Percentiles rank a stretch among this genome's conserved stretches.
Evolutionary conservation across 371 early-diverging fungal species (phyloP).

Genomic region (Zancudomyces culisetae): DNA sequence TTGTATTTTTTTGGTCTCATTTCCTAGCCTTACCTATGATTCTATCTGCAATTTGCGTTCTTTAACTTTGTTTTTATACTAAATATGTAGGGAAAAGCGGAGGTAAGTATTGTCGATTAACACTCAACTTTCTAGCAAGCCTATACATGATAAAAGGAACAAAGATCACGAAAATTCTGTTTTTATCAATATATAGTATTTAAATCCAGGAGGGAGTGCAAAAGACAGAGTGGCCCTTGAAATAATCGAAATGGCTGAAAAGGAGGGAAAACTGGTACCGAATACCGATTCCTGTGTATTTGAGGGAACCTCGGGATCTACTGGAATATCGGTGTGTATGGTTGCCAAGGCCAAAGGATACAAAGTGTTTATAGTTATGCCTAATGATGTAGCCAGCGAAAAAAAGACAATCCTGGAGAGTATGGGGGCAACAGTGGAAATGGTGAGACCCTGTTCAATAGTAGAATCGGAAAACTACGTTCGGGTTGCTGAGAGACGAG

Average conservation of each 20-base stretch:
- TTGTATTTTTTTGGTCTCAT: background rate
- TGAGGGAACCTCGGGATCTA: conserved; percentile 94
- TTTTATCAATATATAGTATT: conserved; percentile 37
- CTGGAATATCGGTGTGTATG: conserved; percentile 80
- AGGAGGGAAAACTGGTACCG: conserved; percentile 68
- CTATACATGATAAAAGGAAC: background rate
- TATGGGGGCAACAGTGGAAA: conserved; percentile 78
- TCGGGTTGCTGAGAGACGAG: conserved; percentile 60
- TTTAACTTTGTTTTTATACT: conserved; percentile 2
- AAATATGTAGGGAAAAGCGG: conserved; percentile 15
- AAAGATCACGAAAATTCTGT: background rate
- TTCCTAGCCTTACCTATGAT: too few relatives aligned
- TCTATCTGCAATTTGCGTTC: background rate
- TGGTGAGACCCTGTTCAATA: conserved; percentile 77
- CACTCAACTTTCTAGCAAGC: background rate
- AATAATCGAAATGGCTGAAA: conserved; percentile 90
- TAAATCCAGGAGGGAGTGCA: conserved; percentile 94
- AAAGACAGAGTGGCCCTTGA: conserved; percentile 92
- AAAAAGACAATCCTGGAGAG: conserved; percentile 81
- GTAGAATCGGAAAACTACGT: conserved; percentile 84
- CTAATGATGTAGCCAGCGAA: conserved; percentile 95
- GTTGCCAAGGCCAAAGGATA: conserved; percentile 94
- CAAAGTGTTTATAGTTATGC: conserved; percentile 74
- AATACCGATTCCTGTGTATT: conserved; percentile 65
- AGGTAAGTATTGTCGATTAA: conserved; percentile 6